phyloP scores from a whole-genome alignment of 495 filamentous ascomycete species.

The Penicillium silybi region DNA sequence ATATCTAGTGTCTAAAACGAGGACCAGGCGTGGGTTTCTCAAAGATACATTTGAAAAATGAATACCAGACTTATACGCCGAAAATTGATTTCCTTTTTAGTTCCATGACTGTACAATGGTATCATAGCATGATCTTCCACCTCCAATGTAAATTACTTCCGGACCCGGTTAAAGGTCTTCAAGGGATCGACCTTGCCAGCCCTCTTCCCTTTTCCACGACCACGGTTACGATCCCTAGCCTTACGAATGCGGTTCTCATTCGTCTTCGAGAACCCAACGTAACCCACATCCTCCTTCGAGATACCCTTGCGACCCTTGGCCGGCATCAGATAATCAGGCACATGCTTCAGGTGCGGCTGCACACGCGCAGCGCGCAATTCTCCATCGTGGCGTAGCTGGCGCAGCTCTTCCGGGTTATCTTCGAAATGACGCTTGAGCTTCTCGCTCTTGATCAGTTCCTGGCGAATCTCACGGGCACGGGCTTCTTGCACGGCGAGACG shows the following conservation, averaged over 20 bases:
- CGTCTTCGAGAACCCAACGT: slow-evolving; percentile 71
- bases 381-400: slow-evolving; percentile 84
- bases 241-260: slow-evolving; percentile 72
- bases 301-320: slow-evolving; percentile 67
- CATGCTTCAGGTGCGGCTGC: slow-evolving; percentile 88
- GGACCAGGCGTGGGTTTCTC: no score
- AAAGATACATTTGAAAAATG: slow-evolving; percentile 6
- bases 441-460: slow-evolving; percentile 87
- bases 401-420: slow-evolving; percentile 87
- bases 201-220: slow-evolving; percentile 49
- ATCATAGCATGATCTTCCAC: slow-evolving; percentile 21
- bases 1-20: not conserved
- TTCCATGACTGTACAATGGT: slow-evolving; percentile 31
- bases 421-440: slow-evolving; percentile 94
- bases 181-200: slow-evolving; percentile 71
- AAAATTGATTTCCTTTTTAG: slow-evolving; percentile 5
- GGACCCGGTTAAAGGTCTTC: slow-evolving; percentile 72
- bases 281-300: slow-evolving; percentile 58
- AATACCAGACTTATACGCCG: not conserved
- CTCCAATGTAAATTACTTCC: slow-evolving; percentile 21
- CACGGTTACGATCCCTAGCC: slow-evolving; percentile 58
- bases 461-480: slow-evolving; percentile 75
- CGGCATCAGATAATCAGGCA: slow-evolving; percentile 91
- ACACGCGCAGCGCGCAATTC: slow-evolving; percentile 75
- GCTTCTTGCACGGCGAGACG: slow-evolving; percentile 84